Conservation (phyloP, 345 rosid genomes). For the Boechera divaricarpa region DNA sequence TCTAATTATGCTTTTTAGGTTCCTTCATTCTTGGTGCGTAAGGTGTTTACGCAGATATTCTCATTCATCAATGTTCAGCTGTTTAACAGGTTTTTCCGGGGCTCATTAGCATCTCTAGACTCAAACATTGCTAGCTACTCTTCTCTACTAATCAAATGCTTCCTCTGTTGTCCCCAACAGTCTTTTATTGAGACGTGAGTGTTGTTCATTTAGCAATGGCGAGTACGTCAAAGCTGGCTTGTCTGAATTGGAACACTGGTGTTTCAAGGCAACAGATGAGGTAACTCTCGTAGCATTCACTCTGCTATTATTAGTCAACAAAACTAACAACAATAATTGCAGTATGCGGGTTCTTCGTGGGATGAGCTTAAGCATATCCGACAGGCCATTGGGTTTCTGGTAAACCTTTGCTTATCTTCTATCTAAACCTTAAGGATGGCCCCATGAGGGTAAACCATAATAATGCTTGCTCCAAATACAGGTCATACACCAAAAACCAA, state of each 20-base stretch:
- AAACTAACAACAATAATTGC: constrained; percentile 27
- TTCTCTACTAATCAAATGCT: constrained; percentile 9
- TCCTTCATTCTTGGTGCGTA: constrained; percentile 91
- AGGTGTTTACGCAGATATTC: constrained; percentile 93
- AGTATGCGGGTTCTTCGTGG: constrained; percentile 98
- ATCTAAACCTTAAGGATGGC: constrained; percentile 4
- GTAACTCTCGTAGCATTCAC: constrained; percentile 45
- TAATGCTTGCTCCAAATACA: constrained; percentile 41
- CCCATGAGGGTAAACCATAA: not conserved
- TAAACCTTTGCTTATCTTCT: constrained; percentile 43
- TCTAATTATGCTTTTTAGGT: constrained; percentile 54
- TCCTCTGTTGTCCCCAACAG: constrained; percentile 45
- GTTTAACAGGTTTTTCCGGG: constrained; percentile 75
- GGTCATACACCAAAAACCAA: constrained; percentile 97
- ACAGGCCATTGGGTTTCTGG: constrained; percentile 96
- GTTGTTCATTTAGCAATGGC: constrained; percentile 96
- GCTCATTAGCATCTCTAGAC: not conserved
- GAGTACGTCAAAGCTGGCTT: constrained; percentile 93
- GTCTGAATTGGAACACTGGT: constrained; percentile 97
- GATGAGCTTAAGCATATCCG: constrained; percentile 94
- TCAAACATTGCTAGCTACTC: not conserved
- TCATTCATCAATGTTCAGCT: constrained; percentile 97
- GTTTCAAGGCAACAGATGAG: constrained; percentile 93
- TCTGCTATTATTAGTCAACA: constrained; percentile 9
- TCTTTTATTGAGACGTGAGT: constrained; percentile 84